Conservation (phyloP, 805 yeast species). For the Candida sithepensis region DNA sequence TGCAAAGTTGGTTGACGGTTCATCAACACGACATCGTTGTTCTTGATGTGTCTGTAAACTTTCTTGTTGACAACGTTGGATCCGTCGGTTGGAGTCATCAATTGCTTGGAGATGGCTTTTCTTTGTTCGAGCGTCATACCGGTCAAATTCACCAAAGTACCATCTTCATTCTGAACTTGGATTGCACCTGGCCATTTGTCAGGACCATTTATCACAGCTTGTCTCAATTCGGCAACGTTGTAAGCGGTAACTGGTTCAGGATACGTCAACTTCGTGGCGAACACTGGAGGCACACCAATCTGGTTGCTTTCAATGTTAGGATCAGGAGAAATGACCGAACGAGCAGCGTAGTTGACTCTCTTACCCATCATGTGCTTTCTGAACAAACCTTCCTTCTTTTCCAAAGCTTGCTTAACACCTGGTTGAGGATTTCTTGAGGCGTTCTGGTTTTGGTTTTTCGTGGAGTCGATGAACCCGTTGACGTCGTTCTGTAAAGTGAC, state of each 20-base stretch:
- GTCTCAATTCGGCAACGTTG: conserved; percentile 85
- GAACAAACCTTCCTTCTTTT: conserved; percentile 97
- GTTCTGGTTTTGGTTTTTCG: conserved; percentile 75
- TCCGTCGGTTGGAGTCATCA: conserved; percentile 75
- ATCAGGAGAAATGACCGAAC: conserved; percentile 98
- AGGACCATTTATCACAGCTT: conserved; percentile 97
- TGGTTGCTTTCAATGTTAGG: conserved; percentile 97
- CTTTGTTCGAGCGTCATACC: conserved; percentile 94
- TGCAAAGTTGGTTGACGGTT: conserved; percentile 99
- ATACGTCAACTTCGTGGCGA: conserved; percentile 90
- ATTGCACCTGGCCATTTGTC: conserved; percentile 98
- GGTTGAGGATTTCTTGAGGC: conserved; percentile 77
- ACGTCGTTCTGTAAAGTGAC: conserved; percentile 94
- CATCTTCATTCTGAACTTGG: conserved; percentile 95
- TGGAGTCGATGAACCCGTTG: conserved; percentile 87
- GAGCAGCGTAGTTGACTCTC: conserved; percentile 98
- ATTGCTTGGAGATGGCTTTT: conserved; percentile 90
- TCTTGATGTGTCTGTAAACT: conserved; percentile 90
- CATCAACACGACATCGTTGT: conserved; percentile 95
- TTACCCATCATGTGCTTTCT: conserved; percentile 99
- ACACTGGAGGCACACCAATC: conserved; percentile 98
- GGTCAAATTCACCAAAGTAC: conserved; percentile 70
- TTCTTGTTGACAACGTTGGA: conserved; percentile 77
- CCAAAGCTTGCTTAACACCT: conserved; percentile 96
- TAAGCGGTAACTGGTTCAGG: conserved; percentile 97